These are phyloP conservation scores for Kwoniella botswanensis DNA, from an alignment of 768 basidiomycete genomes.

Conservation along the genomic window DNA sequence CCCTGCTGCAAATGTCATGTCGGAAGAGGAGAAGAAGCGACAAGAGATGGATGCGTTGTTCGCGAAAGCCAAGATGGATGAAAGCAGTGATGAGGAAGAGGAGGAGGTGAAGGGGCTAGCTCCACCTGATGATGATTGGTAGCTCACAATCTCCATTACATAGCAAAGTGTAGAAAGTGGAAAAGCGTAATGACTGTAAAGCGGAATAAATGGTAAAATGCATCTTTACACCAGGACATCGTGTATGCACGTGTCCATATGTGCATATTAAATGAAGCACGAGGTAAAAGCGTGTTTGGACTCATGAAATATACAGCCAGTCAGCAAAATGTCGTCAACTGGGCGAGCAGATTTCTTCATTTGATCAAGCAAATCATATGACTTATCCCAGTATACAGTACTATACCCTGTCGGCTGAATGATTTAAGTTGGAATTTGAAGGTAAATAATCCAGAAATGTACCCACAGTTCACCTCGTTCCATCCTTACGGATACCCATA, in stretches of 20 bases:
- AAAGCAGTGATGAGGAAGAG: conserved; percentile 53
- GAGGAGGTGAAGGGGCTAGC: conserved; percentile 31
- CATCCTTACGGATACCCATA: not conserved
- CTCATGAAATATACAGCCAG: too few species aligned
- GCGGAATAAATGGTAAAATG: not conserved
- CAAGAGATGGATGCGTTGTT: conserved; percentile 58
- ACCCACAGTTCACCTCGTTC: not conserved
- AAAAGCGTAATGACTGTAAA: not conserved
- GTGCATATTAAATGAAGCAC: too few species aligned
- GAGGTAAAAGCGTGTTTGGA: too few species aligned
- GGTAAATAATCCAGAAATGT: not conserved
- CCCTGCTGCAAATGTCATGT: conserved; percentile 45
- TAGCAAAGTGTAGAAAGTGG: not conserved
- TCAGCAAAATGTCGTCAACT: too few species aligned
- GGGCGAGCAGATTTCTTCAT: too few species aligned
- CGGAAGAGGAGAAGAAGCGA: conserved; percentile 55
- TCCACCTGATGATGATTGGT: conserved; percentile 56
- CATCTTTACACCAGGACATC: too few species aligned
- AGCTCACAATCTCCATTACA: not conserved
- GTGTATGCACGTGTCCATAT: too few species aligned
- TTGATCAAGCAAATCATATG: too few species aligned
- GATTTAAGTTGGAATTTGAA: too few species aligned
- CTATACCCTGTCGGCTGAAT: too few species aligned
- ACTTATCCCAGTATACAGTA: too few species aligned
- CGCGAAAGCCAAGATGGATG: conserved; percentile 56